phyloP scores from a whole-genome alignment of 2,329 filamentous ascomycete species.

The Stemphylium beticola region DNA sequence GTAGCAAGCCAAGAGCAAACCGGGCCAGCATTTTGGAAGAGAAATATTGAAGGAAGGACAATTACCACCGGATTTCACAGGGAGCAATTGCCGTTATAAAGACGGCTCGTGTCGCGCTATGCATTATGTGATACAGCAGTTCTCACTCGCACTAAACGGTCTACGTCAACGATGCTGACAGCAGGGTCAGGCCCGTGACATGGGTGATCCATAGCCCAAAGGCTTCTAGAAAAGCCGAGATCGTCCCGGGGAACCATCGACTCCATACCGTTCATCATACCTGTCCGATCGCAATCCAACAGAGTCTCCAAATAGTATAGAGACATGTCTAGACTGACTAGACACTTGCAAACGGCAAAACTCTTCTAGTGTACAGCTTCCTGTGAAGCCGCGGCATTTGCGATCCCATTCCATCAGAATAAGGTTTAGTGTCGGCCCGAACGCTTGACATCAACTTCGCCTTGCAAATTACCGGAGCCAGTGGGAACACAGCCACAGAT shows the following conservation, averaged over 20 bases:
- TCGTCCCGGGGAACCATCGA: not conserved
- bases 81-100: not conserved
- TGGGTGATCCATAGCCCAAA: not conserved
- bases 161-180: not conserved
- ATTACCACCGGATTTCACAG: not conserved
- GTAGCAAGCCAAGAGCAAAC: conserved; percentile 1
- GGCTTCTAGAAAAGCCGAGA: not conserved
- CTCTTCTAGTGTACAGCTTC: not conserved
- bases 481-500: not conserved
- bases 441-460: not conserved
- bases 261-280: not conserved
- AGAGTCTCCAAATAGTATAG: not conserved
- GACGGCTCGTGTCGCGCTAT: not conserved
- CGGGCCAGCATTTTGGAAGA: conserved; percentile 2
- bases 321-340: no score
- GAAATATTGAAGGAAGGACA: not conserved
- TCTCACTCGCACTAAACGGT: not conserved
- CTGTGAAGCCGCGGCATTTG: not conserved
- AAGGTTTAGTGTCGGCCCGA: conserved; percentile 5
- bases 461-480: conserved; percentile 5
- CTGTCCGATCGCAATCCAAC: not conserved
- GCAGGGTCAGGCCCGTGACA: not conserved
- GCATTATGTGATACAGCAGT: conserved; percentile 1
- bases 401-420: not conserved
- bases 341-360: not conserved